Conservation (phyloP, 148 eudicot genomes). For the Heliamphora exappendiculata region DNA sequence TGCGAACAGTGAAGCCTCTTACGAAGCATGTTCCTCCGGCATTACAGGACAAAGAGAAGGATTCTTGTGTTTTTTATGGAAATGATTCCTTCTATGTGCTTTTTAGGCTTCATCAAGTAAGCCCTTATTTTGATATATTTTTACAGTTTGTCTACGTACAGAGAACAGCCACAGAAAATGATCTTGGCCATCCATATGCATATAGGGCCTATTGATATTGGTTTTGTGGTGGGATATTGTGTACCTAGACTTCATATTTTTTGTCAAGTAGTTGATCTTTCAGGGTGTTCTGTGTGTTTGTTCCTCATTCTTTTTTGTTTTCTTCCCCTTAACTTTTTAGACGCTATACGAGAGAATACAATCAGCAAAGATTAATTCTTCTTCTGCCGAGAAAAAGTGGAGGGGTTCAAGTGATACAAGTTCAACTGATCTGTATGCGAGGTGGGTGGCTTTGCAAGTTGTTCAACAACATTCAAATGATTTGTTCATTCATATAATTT, state of each 20-base stretch:
- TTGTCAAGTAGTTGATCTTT: conserved; percentile 4
- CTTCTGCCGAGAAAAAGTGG: conserved; percentile 56
- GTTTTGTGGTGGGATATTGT: no score
- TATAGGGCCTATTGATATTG: no score
- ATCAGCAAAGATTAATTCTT: conserved; percentile 62
- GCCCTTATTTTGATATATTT: conserved; percentile 6
- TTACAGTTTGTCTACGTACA: no score
- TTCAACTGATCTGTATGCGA: conserved; percentile 51
- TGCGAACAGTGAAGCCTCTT: conserved; percentile 60
- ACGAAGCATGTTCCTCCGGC: conserved; percentile 39
- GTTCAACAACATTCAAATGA: conserved; percentile 11
- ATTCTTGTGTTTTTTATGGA: conserved; percentile 62
- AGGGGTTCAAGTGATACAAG: conserved; percentile 39
- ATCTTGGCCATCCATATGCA: no score
- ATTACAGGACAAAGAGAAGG: conserved; percentile 29
- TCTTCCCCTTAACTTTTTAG: conserved; percentile 28
- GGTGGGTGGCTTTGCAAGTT: conserved; percentile 31
- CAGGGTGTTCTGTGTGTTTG: not conserved
- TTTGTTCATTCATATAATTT: conserved; percentile 5
- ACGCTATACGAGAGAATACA: conserved; percentile 70
- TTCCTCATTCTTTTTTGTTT: not conserved
- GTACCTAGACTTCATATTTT: no score
- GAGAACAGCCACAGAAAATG: no score
- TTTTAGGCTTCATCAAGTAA: conserved; percentile 84
- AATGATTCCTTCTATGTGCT: conserved; percentile 74